Evolutionary conservation across 1,284 basidiomycete genomes (phyloP).

Genomic region (Leccinum subrobustum): DNA sequence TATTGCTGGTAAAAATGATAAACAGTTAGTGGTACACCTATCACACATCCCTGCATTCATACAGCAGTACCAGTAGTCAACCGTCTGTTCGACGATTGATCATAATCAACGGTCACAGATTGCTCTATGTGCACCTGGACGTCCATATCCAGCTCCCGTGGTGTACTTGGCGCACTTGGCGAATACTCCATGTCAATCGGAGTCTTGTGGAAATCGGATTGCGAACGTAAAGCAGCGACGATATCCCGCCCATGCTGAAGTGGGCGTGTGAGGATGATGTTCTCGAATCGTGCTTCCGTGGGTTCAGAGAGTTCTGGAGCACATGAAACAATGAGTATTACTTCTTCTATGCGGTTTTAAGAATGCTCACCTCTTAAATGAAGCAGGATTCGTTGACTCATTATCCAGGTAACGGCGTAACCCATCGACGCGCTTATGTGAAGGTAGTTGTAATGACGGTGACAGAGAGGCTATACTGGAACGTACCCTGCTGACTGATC

Average conservation of each 20-base stretch:
- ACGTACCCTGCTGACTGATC: conserved; percentile 33
- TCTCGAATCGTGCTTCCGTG: conserved; percentile 28
- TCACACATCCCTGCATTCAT: conserved; percentile 9
- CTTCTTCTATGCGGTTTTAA: background rate
- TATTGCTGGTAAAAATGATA: conserved; percentile 11
- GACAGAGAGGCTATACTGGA: background rate
- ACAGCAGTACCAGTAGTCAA: conserved; percentile 8
- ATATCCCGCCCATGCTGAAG: conserved; percentile 15
- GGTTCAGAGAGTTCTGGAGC: conserved; percentile 29
- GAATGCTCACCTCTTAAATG: conserved; percentile 29
- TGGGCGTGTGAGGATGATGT: conserved; percentile 28
- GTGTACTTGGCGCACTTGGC: conserved; percentile 7
- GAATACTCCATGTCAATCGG: conserved; percentile 25
- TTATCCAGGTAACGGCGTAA: conserved; percentile 39
- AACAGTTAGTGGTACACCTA: conserved; percentile 7
- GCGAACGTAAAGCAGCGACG: conserved; percentile 24
- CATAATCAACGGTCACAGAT: conserved; percentile 33
- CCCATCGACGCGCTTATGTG: conserved; percentile 33
- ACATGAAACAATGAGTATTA: background rate
- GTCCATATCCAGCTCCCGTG: conserved; percentile 29
- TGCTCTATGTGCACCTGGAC: conserved; percentile 32
- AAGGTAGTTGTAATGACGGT: background rate
- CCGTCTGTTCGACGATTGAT: conserved; percentile 18
- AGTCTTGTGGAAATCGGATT: conserved; percentile 24
- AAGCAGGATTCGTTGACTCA: conserved; percentile 40